phyloP scores from a whole-genome alignment of 495 filamentous ascomycete species.

The Penicillium robsamsonii region DNA sequence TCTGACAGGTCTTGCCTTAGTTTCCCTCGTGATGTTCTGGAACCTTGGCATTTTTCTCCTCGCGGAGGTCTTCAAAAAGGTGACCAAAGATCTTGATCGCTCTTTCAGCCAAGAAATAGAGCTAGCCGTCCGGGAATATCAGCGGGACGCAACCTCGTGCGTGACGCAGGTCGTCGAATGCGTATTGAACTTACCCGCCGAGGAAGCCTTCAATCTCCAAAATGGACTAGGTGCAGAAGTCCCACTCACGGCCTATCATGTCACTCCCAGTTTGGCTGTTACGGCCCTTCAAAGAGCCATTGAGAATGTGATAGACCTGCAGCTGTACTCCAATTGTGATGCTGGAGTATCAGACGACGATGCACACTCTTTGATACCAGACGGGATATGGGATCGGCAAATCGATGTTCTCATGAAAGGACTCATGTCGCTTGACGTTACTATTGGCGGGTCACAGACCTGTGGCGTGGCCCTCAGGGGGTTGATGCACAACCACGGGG shows the following conservation, averaged over 20 bases:
- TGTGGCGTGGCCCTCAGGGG: slow-evolving; percentile 4
- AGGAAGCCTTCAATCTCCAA: slow-evolving; percentile 24
- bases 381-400: slow-evolving; percentile 11
- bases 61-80: slow-evolving; percentile 12
- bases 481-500: slow-evolving; percentile 20
- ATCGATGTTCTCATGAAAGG: slow-evolving; percentile 26
- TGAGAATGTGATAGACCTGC: slow-evolving; percentile 11
- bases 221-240: slow-evolving; percentile 19
- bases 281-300: slow-evolving; percentile 23
- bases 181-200: slow-evolving; percentile 12
- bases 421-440: slow-evolving; percentile 24
- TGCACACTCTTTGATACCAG: background rate
- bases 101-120: too few species aligned
- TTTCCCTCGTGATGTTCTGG: slow-evolving; percentile 22
- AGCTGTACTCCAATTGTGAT: background rate
- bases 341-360: background rate
- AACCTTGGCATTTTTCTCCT: slow-evolving; percentile 20
- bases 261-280: slow-evolving; percentile 24
- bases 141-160: slow-evolving; percentile 3
- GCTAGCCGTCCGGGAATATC: slow-evolving; percentile 1
- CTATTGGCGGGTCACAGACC: slow-evolving; percentile 29
- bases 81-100: background rate
- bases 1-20: slow-evolving; percentile 2
- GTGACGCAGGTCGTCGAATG: slow-evolving; percentile 12
- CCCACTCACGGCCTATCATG: slow-evolving; percentile 24